Conservation (phyloP, 2,329 filamentous ascomycete species). For the Alternaria tenuissima region DNA sequence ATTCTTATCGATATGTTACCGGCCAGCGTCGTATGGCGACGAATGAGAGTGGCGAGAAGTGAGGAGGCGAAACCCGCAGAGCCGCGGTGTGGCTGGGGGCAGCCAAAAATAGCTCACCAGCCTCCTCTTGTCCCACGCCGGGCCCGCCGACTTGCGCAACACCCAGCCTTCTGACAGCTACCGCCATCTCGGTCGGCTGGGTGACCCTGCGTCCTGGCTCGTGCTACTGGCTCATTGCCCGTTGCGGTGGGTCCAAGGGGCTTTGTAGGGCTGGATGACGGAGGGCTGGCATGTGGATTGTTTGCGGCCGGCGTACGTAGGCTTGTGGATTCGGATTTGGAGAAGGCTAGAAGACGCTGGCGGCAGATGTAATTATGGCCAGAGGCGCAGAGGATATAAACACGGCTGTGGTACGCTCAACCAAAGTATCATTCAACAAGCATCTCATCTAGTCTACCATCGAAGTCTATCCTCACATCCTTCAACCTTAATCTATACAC, state of each 20-base stretch:
- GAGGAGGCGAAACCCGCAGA: constrained; percentile 7
- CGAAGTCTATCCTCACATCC: neutral
- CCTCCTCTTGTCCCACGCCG: constrained; percentile 2
- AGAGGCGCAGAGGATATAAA: constrained; percentile 17
- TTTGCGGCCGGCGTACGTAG: constrained; percentile 20
- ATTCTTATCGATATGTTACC: neutral
- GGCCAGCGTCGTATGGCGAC: neutral
- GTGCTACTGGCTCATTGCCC: constrained; percentile 10
- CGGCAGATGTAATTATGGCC: neutral
- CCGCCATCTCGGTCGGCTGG: constrained; percentile 4
- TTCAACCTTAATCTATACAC: neutral
- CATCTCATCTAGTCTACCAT: constrained; percentile 2
- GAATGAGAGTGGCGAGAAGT: constrained; percentile 4
- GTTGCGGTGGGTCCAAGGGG: constrained; percentile 11
- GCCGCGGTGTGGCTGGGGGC: constrained; percentile 16
- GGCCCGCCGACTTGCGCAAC: constrained; percentile 6
- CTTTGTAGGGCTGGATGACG: constrained; percentile 12
- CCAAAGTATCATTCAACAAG: neutral
- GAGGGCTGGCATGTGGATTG: constrained; percentile 21
- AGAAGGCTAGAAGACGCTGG: constrained; percentile 11
- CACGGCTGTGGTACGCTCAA: neutral
- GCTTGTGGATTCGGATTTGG: constrained; percentile 13
- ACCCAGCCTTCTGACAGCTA: constrained; percentile 8
- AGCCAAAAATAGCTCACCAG: constrained; percentile 14
- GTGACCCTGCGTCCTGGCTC: constrained; percentile 1